Evolutionary conservation across 345 rosid genomes (phyloP).

Genomic region (Populus davidiana): DNA sequence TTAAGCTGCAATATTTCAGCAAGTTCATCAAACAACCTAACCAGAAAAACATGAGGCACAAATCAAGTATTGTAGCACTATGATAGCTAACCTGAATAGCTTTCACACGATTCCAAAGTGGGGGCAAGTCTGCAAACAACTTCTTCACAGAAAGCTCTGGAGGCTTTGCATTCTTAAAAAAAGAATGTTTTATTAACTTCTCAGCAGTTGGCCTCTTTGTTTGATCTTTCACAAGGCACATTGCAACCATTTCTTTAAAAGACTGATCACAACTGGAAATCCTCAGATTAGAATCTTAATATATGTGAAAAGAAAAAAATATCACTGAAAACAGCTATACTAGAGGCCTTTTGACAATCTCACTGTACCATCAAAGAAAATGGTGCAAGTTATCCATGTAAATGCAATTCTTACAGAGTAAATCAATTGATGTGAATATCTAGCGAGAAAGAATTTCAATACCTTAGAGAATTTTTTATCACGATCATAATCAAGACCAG

Average conservation of each 20-base stretch:
- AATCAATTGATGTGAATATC: slow-evolving; percentile 12
- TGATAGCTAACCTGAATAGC: slow-evolving; percentile 68
- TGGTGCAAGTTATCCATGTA: slow-evolving; percentile 9
- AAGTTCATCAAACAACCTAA: slow-evolving; percentile 18
- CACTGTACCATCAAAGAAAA: neutral
- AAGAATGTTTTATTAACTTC: slow-evolving; percentile 79
- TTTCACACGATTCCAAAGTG: slow-evolving; percentile 93
- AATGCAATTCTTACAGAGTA: neutral
- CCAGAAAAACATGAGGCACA: slow-evolving; percentile 11
- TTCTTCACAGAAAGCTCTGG: slow-evolving; percentile 80
- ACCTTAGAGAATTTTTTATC: slow-evolving; percentile 99
- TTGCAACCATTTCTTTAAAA: slow-evolving; percentile 99
- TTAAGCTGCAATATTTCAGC: slow-evolving; percentile 57
- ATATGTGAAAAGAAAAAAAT: slow-evolving; percentile 1
- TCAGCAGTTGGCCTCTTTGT: slow-evolving; percentile 97
- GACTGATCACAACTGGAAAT: slow-evolving; percentile 96
- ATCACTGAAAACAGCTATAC: neutral
- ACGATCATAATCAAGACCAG: slow-evolving; percentile 96
- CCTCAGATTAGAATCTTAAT: slow-evolving; percentile 67
- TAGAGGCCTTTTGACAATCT: slow-evolving; percentile 2
- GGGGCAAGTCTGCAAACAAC: slow-evolving; percentile 74
- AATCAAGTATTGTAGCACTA: slow-evolving; percentile 12
- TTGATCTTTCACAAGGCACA: slow-evolving; percentile 99
- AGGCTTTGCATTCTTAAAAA: slow-evolving; percentile 89
- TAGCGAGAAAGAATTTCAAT: slow-evolving; percentile 66